phyloP scores from a whole-genome alignment of 2,329 filamentous ascomycete genomes.

The Pleurostoma richardsiae region DNA sequence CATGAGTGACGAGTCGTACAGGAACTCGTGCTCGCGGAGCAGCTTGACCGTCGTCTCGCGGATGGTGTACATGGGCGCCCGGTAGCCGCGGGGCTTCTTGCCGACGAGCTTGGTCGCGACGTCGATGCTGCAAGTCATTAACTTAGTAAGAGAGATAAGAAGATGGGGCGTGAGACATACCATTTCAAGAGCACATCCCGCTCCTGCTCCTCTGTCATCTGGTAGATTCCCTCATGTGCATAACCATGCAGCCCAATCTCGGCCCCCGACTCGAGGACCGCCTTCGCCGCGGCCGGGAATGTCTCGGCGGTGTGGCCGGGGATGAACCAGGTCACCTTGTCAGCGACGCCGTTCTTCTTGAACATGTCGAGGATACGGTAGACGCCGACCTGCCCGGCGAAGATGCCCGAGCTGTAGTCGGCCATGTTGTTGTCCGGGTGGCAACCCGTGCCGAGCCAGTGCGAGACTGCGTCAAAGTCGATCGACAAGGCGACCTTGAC shows the following conservation, averaged over 20 bases:
- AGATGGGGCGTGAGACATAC: background rate
- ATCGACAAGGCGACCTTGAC: constrained; percentile 24
- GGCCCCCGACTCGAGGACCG: constrained; percentile 34
- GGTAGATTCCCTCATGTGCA: constrained; percentile 37
- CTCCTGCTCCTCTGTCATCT: constrained; percentile 39
- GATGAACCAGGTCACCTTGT: constrained; percentile 47
- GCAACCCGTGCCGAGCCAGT: constrained; percentile 47
- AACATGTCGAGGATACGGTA: constrained; percentile 41
- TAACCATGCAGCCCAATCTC: constrained; percentile 45
- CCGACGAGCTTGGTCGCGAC: constrained; percentile 33
- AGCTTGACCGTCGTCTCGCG: constrained; percentile 37
- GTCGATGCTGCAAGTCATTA: constrained; percentile 20
- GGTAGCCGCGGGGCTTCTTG: constrained; percentile 36
- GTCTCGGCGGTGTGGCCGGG: constrained; percentile 44
- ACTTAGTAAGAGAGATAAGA: background rate
- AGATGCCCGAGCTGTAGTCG: constrained; percentile 44
- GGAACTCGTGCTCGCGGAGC: constrained; percentile 35
- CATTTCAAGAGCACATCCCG: constrained; percentile 36
- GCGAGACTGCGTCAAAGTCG: constrained; percentile 50
- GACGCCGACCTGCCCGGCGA: constrained; percentile 44
- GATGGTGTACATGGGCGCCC: constrained; percentile 43
- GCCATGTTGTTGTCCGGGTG: constrained; percentile 42
- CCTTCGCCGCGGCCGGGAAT: constrained; percentile 33
- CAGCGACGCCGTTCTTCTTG: constrained; percentile 33
- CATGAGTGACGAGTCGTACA: constrained; percentile 38